Evolutionary conservation across 2,329 filamentous ascomycete genomes (phyloP), one percentile per base, ranked within the genome.

Genomic region (Dactylellina cionopaga): DNA sequence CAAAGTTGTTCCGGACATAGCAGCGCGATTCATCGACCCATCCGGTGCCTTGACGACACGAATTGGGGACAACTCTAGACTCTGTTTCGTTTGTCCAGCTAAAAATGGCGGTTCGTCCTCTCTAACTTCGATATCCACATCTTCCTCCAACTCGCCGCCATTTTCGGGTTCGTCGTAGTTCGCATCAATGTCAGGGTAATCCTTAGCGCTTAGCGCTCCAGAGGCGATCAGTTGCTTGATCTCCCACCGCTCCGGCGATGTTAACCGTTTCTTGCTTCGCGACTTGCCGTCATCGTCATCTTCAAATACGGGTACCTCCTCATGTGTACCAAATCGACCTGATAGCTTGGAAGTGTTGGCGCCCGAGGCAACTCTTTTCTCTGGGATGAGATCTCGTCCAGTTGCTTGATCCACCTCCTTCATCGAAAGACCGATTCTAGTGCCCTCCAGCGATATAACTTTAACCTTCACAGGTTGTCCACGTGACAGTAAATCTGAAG

Each of bases 61-160:
- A 74, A 99, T 99, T 0, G 95, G 95, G 1, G 93, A 97, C 2
- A 99, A 83, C 78, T 99, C 95, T 6, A 99, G 84, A 7, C 92
- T 96, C 79, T 96, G 93, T 79, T 97, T 97, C 0, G 95, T 99
- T 80, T 99, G 96, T 3, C 95, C 95, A 13, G 92, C 91, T 74
- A 99, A 81, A 83, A 99, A 99, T 0, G 95, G 95, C 0, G 95
- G 96, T 78, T 99, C 95, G 77, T 99, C 95, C 74, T 99, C 95
- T 76, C 90, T 87, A 27, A 99, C 91, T 80, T 99, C 95, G 74
- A 99, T 99, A 77, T 99, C 95, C 3, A 99, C 88, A 78, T 99
- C 95, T 75, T 98, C 85, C 79, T 97, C 92, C 80, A 98, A 89
- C 58, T 91, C 89, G 13, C 89, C 91, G 13, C 92, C 94, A 24